phyloP scores from a whole-genome alignment of 2,329 filamentous ascomycete species.

The Xylariaceae sp. region DNA sequence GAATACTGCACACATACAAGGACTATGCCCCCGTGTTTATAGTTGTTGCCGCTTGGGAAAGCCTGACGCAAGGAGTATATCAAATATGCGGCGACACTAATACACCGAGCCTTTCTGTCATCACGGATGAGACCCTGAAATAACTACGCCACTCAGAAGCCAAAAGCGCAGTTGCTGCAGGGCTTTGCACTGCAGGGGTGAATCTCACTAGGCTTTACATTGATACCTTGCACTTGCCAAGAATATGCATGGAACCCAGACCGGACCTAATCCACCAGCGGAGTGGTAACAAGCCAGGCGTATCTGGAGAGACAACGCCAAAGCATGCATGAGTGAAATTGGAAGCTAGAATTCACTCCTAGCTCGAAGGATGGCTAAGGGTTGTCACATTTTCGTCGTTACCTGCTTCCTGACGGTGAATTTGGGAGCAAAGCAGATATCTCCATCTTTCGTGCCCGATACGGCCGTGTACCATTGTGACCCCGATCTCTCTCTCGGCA shows the following conservation, averaged over 20 bases:
- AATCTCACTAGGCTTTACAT: not conserved
- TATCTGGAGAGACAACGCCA: not conserved
- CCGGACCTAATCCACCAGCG: not conserved
- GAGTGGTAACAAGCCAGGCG: constrained; percentile 2
- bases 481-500: too few relatives aligned
- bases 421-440: too few relatives aligned
- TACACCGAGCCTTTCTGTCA: not conserved
- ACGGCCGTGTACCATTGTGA: too few relatives aligned
- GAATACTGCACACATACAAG: too few relatives aligned
- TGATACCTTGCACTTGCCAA: not conserved
- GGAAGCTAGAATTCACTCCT: too few relatives aligned
- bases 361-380: too few relatives aligned
- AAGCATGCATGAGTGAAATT: too few relatives aligned
- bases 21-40: too few relatives aligned
- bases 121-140: constrained; percentile 8
- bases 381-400: too few relatives aligned
- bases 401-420: too few relatives aligned
- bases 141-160: constrained; percentile 9
- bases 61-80: not conserved
- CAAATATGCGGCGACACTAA: not conserved
- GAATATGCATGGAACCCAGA: constrained; percentile 1
- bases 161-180: constrained; percentile 17
- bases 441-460: too few relatives aligned
- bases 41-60: constrained; percentile 10
- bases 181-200: constrained; percentile 3